Base-by-base conservation (phyloP, 2,329 filamentous ascomycete species). In the Diaporthe citri region DNA sequence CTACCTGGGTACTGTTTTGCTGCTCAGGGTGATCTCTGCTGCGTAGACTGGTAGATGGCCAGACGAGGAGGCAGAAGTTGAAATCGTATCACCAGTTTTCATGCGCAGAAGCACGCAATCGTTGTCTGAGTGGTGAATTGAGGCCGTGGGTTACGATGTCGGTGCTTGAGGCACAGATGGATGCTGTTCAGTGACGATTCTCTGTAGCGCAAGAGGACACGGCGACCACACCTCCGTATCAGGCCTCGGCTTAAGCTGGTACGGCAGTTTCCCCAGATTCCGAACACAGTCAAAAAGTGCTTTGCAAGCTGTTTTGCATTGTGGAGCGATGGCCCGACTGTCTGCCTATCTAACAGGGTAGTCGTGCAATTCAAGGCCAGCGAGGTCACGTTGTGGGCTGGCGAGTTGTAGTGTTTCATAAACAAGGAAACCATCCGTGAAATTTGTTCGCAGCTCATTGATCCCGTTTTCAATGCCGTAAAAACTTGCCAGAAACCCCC, bases 381-480 rank as follows among this genome's bases (percentile, higher is more conserved):
- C 48, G 48, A 52, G 48, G 28, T 69, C 64, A 69, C 64, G 34
- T 55, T 9, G 46, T 31, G 46, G 39, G 31, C n/a, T 20, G 36
- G 25, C 31, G 20, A 25, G 34, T 34, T 52, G 28, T 13, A 62
- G 43, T 60, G 56, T 72, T 55, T 72, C 71, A 72, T 66, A 51
- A 51, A 66, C 60, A 66, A 73, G 52, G 51, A 74, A 76, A 74
- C 74, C 75, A 71, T 76, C 72, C 74, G 71, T 75, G 74, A 74
- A 77, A 75, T 74, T 75, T 75, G 73, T 74, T 74, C 67, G 73
- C 70, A 78, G 67, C 72, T 75, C 77, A 73, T 78, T 75, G 72
- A 78, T 75, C 74, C 76, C 76, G 62, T 77, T 76, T 77, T 77
- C 77, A 74, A 76, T 77, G 76, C 77, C 74, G 73, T 77, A 74